Evolutionary conservation across 108 stramenopile genomes (phyloP), one percentile per base, ranked within the genome.

Genomic region (Fragilaria radians): DNA sequence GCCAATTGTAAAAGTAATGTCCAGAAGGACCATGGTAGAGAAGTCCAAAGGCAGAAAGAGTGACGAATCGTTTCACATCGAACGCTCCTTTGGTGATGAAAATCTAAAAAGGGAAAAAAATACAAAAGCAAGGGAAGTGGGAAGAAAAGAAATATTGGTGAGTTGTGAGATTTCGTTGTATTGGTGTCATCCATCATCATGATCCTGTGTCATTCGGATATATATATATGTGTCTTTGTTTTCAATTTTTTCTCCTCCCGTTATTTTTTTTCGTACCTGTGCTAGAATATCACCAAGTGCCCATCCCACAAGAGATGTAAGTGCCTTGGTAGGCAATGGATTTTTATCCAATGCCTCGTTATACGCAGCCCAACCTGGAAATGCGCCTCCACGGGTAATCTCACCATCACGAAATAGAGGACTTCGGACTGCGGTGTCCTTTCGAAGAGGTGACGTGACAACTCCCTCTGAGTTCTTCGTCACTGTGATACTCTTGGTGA

Each of bases 1-100:
- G 82, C 85, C 91, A 95, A 80, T 95, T 93, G 94, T 98, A 98
- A 77, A 96, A 98, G 81, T 82, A 98, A 79, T 98, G 97, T 52
- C 97, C 97, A 50, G 94, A 94, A 42, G 97, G 95, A 45, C 97
- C 97, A 82, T 98, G 97, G 80, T 95, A 94, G 48, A 96, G 77
- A 74, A 95, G 84, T 59, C 97, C 97, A 68, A 98, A 98, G 61
- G 82, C 81, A 29, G 89, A 81, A 56, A 97, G 86, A 65, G 77
- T 95, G 62, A 86, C 80, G 77, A 96, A 92, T 58, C 97, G 91
- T 74, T 85, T 90, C 67, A 86, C 63, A 79, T 98, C 95, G 65
- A 96, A 83, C 45, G 93, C 84, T 42, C 88, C 95, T 51, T 89
- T 82, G 49, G 72, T 76, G 66, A 97, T 95, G 82, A 97, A 97